These are phyloP conservation scores for Amphibolis antarctica DNA, from an alignment of 106 monocot species.

Conservation along the genomic window DNA sequence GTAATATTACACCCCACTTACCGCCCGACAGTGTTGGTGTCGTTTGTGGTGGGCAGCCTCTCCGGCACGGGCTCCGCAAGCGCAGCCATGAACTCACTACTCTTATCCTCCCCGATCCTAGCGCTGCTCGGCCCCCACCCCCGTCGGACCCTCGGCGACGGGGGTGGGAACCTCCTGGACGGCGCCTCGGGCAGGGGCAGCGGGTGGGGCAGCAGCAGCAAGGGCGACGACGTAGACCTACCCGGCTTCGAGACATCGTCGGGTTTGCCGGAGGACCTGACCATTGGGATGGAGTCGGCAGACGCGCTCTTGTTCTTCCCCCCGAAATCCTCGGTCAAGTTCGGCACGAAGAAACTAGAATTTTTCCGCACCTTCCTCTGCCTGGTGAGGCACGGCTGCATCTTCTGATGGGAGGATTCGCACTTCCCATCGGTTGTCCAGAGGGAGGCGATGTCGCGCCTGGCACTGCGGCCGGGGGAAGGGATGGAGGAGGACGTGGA, in stretches of 20 bases:
- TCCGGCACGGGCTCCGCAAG: not conserved
- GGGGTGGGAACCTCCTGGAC: not conserved
- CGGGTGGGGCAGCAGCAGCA: constrained; percentile 13
- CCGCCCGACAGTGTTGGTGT: not conserved
- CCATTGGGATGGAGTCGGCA: constrained; percentile 6
- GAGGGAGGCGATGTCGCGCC: too few species aligned
- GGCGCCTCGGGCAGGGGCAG: constrained; percentile 8
- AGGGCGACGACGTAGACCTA: constrained; percentile 9
- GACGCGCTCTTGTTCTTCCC: not conserved
- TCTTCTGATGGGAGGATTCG: too few species aligned
- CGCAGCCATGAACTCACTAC: not conserved
- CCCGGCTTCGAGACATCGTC: not conserved
- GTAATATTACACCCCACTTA: not conserved
- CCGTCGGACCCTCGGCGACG: constrained; percentile 7
- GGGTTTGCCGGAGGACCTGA: constrained; percentile 11
- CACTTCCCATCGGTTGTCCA: too few species aligned
- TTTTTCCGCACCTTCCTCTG: not conserved
- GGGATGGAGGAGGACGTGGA: constrained; percentile 1
- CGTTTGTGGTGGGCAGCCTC: not conserved
- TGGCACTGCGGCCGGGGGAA: not conserved
- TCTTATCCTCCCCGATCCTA: not conserved
- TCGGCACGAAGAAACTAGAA: not conserved
- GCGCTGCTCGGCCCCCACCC: not conserved
- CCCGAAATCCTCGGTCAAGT: not conserved
- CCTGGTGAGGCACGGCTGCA: not conserved